phyloP scores from a whole-genome alignment of 768 basidiomycete genomes.

The Bullera alba region DNA sequence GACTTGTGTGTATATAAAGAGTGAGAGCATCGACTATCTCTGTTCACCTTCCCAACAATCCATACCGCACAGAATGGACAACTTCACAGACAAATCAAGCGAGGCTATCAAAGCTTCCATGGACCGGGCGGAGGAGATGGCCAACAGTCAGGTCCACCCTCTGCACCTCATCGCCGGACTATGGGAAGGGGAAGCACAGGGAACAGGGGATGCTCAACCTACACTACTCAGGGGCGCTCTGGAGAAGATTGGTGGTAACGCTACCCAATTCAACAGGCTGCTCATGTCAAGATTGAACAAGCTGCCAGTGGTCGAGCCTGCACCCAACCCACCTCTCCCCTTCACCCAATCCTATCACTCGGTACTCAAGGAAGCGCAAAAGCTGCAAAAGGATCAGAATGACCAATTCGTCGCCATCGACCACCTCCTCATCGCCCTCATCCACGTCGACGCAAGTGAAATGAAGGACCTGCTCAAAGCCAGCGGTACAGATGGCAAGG shows the following conservation, averaged over 20 bases:
- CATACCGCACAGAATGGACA: constrained; percentile 38
- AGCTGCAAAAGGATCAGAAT: constrained; percentile 64
- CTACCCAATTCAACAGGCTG: constrained; percentile 61
- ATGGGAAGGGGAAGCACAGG: constrained; percentile 56
- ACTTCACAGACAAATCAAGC: constrained; percentile 80
- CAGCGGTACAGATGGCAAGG: constrained; percentile 53
- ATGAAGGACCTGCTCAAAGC: constrained; percentile 69
- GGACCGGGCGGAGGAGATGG: constrained; percentile 75
- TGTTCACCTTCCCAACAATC: not conserved
- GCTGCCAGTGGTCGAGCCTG: constrained; percentile 72
- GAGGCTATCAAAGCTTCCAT: constrained; percentile 63
- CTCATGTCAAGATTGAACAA: constrained; percentile 72
- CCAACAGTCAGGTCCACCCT: constrained; percentile 77
- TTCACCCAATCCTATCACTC: constrained; percentile 56
- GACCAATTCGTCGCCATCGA: constrained; percentile 91
- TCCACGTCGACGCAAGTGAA: constrained; percentile 55
- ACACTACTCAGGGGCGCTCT: constrained; percentile 73
- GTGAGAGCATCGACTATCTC: no score
- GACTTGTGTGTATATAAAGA: no score
- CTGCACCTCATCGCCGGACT: constrained; percentile 75
- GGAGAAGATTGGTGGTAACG: constrained; percentile 69
- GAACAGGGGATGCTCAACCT: constrained; percentile 46
- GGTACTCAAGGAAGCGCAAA: constrained; percentile 68
- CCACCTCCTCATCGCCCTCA: constrained; percentile 75
- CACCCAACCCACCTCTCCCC: constrained; percentile 67